Percentiles rank a stretch among this genome's conserved stretches.
Evolutionary conservation across 106 monocot genomes (phyloP).

Genomic region (Chionographis japonica): DNA sequence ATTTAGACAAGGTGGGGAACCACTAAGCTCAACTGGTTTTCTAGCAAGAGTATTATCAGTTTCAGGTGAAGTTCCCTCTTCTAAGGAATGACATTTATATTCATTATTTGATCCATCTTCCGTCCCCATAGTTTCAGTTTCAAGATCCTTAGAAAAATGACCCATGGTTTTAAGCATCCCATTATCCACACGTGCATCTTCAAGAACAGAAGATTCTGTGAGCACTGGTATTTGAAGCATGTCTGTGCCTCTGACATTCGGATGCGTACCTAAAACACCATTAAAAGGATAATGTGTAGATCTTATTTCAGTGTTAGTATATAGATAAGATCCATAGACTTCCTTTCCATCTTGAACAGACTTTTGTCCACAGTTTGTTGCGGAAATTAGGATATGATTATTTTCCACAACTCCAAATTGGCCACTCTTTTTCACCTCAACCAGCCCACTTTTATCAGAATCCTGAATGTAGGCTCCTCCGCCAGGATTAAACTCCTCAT

Average conservation of each 20-base stretch:
- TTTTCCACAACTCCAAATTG: not conserved
- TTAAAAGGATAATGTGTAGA: constrained; percentile 5
- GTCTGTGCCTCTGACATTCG: constrained; percentile 8
- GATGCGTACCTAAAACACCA: not conserved
- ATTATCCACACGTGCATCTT: constrained; percentile 6
- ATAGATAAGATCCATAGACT: constrained; percentile 5
- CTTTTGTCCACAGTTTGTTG: not conserved
- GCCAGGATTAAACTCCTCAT: constrained; percentile 10
- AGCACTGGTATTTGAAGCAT: constrained; percentile 6
- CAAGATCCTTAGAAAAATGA: constrained; percentile 5
- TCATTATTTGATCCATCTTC: not conserved
- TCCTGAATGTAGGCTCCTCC: constrained; percentile 1
- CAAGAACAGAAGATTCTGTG: not conserved
- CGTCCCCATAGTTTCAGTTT: constrained; percentile 7
- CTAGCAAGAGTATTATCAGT: constrained; percentile 7
- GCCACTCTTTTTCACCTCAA: not conserved
- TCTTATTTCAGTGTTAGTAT: constrained; percentile 2
- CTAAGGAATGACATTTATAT: constrained; percentile 3
- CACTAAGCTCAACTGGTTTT: constrained; percentile 9
- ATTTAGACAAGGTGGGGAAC: constrained; percentile 7
- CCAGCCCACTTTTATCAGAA: not conserved
- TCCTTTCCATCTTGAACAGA: not conserved
- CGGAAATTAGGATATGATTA: not conserved
- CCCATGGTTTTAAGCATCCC: not conserved
- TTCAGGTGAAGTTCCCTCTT: not conserved